Evolutionary conservation across 202 grass and related monocot genomes (phyloP).

Genomic region (Carex sylvatica): DNA sequence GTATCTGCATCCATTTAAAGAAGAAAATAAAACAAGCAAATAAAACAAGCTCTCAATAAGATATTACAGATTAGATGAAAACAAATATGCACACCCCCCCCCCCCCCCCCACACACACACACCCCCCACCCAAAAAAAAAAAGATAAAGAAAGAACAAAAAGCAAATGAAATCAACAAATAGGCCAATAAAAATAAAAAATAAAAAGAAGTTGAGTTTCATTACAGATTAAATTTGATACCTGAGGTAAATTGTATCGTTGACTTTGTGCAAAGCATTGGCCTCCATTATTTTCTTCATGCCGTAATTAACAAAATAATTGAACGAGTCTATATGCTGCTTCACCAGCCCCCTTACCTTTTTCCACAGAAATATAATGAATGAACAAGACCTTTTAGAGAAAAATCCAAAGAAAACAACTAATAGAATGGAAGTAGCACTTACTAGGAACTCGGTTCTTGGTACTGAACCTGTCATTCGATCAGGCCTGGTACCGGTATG

Average conservation of each 20-base stretch:
- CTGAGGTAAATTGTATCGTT: conserved; percentile 51
- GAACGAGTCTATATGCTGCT: conserved; percentile 86
- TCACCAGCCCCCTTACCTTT: conserved; percentile 82
- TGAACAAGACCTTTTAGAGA: neutral
- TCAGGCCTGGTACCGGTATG: too few species aligned
- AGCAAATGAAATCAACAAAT: neutral
- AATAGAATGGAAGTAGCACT: neutral
- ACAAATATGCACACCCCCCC: too few species aligned
- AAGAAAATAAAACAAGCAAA: neutral
- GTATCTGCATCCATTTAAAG: conserved; percentile 44
- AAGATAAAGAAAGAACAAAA: neutral
- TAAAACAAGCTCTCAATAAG: neutral
- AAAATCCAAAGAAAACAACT: neutral
- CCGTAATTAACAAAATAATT: conserved; percentile 78
- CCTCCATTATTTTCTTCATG: conserved; percentile 72
- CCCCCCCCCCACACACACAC: too few species aligned
- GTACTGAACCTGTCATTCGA: too few species aligned
- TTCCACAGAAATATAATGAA: neutral
- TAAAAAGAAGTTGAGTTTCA: neutral
- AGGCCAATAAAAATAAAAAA: neutral
- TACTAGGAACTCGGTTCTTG: neutral
- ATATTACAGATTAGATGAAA: neutral
- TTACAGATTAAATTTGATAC: conserved; percentile 20
- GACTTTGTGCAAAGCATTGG: conserved; percentile 53
- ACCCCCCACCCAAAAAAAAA: too few species aligned